Base-by-base conservation (phyloP, 2,329 filamentous ascomycete genomes). In the Boeremia exigua region DNA sequence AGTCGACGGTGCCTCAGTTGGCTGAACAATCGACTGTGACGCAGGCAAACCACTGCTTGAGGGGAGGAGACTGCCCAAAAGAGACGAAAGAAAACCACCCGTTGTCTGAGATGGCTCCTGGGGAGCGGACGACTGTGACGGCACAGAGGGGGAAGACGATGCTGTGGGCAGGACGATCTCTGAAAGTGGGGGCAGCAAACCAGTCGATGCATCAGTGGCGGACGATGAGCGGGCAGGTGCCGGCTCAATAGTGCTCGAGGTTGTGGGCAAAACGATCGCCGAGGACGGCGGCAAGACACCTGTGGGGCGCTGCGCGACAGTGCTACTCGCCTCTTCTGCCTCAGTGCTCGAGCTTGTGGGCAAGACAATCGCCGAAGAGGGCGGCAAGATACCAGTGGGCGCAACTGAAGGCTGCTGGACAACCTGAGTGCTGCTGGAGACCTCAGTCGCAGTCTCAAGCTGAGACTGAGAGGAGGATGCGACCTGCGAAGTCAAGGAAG, bases 351-450 rank as follows among this genome's bases (percentile, higher is more conserved):
- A 56, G 7, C 50, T 34, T 23, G 61, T 61, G 7, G 65, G 65
- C 30, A 45, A 34, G 8, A 67, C 34, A 19, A 65, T 58, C 0
- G 47, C 44, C 7, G 42, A 40, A 15, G 50, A 32, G 1, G 43
- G 37, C 4, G 63, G 65, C 29, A 66, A 38, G 28, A 25, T 14
- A 15, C 56, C 56, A n/a, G 61, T 66, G 2, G 64, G 58, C 15
- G 25, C 48, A 23, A 45, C 28, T 4, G 53, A 48, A 25, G 53
- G 34, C 47, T 37, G 28, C 14, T 36, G 29, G 10, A 5, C 42
- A n/a, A 17, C 38, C 25, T 17, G 37, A 11, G 44, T 38, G 30
- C 36, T 45, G 40, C 27, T 37, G 25, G 14, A 14, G 10, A 15
- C 7, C 38, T 50, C 30, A 6, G 25, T 54, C 36, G 38, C 23